Conservation (phyloP, 2,329 filamentous ascomycete species). For the Gaeumannomyces tritici region DNA sequence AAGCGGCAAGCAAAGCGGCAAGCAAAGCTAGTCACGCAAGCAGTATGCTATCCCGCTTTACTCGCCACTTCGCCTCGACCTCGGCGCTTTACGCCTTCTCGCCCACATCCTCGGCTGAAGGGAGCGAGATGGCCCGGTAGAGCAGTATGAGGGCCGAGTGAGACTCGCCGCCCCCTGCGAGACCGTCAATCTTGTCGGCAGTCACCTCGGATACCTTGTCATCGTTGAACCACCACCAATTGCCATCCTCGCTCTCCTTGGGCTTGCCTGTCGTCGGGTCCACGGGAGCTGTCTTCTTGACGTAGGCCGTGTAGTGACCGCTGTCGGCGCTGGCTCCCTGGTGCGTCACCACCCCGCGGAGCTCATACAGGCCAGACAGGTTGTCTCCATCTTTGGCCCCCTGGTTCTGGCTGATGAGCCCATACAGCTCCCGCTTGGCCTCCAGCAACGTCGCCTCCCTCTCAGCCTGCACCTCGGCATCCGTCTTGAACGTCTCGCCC, state of each 20-base stretch:
- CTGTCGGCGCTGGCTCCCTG: constrained; percentile 95
- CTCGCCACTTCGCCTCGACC: too few species aligned
- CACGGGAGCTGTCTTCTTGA: constrained; percentile 75
- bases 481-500: constrained; percentile 74
- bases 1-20: not conserved
- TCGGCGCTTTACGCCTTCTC: constrained; percentile 8
- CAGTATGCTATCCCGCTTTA: not conserved
- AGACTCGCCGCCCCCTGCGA: constrained; percentile 82
- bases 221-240: constrained; percentile 99
- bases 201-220: constrained; percentile 93
- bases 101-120: constrained; percentile 38
- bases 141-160: constrained; percentile 76
- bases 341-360: constrained; percentile 89
- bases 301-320: constrained; percentile 94
- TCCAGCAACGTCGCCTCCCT: constrained; percentile 62
- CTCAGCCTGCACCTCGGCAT: constrained; percentile 86
- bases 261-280: constrained; percentile 66
- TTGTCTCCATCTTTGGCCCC: constrained; percentile 74
- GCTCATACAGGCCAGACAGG: constrained; percentile 89
- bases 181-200: constrained; percentile 78
- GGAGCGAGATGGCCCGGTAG: constrained; percentile 65
- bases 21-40: not conserved
- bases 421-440: constrained; percentile 81
- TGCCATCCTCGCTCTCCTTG: constrained; percentile 62
- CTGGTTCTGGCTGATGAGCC: constrained; percentile 66